Conservation (phyloP, 2,329 filamentous ascomycete genomes). For the Fusarium algeriense region DNA sequence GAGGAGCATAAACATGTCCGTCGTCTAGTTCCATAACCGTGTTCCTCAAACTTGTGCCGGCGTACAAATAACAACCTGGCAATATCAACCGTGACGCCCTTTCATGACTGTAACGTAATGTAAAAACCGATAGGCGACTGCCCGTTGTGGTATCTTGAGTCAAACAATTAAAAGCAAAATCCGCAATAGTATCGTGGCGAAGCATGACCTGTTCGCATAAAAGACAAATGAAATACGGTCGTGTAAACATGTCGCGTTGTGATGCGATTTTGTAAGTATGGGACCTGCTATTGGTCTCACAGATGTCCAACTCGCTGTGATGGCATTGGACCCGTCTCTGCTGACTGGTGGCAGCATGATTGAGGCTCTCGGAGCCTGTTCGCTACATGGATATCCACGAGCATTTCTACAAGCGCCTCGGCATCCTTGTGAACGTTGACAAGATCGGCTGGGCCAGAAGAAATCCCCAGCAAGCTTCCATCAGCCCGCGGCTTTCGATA, state of each 20-base stretch:
- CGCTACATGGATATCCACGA: constrained; percentile 63
- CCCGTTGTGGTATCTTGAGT: constrained; percentile 49
- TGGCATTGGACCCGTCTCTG: constrained; percentile 58
- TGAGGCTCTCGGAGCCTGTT: constrained; percentile 52
- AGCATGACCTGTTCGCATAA: constrained; percentile 9
- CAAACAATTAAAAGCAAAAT: constrained; percentile 31
- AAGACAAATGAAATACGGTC: constrained; percentile 18
- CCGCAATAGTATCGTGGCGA: constrained; percentile 6
- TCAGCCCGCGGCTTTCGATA: constrained; percentile 62
- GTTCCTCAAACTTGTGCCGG: constrained; percentile 9
- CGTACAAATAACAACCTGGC: constrained; percentile 12
- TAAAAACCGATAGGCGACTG: constrained; percentile 39
- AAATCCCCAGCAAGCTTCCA: constrained; percentile 52
- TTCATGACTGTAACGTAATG: constrained; percentile 47
- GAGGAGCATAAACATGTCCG: constrained; percentile 27
- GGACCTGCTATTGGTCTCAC: background rate
- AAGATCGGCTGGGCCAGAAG: constrained; percentile 57
- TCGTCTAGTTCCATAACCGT: constrained; percentile 36
- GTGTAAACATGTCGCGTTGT: constrained; percentile 20
- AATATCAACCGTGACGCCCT: constrained; percentile 43
- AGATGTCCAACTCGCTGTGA: constrained; percentile 33
- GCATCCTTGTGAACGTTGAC: constrained; percentile 62
- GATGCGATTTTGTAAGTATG: background rate
- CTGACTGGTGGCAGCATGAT: constrained; percentile 43
- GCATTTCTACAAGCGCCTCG: constrained; percentile 64